Evolutionary conservation across 352 stramenopile genomes (phyloP).

Genomic region (Phytopythium mirpurense): DNA sequence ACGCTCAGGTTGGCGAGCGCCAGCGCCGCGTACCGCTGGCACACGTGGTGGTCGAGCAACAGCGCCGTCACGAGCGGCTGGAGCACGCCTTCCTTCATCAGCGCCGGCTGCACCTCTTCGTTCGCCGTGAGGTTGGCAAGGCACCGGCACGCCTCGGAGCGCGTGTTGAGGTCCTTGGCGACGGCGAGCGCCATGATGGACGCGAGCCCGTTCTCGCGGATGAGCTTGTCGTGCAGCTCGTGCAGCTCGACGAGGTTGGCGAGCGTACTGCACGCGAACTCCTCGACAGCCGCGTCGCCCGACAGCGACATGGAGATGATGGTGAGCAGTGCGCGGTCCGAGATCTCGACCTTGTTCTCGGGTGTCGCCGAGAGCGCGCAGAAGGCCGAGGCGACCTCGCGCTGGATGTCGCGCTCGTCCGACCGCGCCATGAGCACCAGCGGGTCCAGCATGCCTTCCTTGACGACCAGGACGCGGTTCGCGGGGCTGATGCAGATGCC

Average conservation of each 20-base stretch:
- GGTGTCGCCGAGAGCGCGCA: slow-evolving; percentile 93
- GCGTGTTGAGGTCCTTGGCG: slow-evolving; percentile 88
- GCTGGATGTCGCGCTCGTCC: slow-evolving; percentile 89
- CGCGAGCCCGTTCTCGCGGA: slow-evolving; percentile 92
- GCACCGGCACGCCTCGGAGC: slow-evolving; percentile 89
- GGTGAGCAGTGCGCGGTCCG: slow-evolving; percentile 91
- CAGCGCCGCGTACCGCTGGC: slow-evolving; percentile 91
- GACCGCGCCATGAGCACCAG: slow-evolving; percentile 94
- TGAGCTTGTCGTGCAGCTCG: slow-evolving; percentile 92
- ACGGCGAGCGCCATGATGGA: slow-evolving; percentile 90
- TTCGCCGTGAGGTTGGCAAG: slow-evolving; percentile 95
- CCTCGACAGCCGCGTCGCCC: slow-evolving; percentile 87
- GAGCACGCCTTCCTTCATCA: slow-evolving; percentile 92
- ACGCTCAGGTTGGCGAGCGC: slow-evolving; percentile 94
- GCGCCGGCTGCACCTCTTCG: slow-evolving; percentile 84
- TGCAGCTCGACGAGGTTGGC: slow-evolving; percentile 95
- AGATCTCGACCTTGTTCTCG: slow-evolving; percentile 96
- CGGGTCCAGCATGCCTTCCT: slow-evolving; percentile 94
- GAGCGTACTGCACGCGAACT: slow-evolving; percentile 91
- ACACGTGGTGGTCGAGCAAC: slow-evolving; percentile 88
- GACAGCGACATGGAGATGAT: slow-evolving; percentile 94
- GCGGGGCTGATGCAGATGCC: slow-evolving; percentile 90
- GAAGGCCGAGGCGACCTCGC: slow-evolving; percentile 91
- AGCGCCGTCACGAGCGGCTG: slow-evolving; percentile 89
- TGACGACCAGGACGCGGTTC: slow-evolving; percentile 87